phyloP scores from a whole-genome alignment of 306 rosid species.

The Corylus heterophylla region DNA sequence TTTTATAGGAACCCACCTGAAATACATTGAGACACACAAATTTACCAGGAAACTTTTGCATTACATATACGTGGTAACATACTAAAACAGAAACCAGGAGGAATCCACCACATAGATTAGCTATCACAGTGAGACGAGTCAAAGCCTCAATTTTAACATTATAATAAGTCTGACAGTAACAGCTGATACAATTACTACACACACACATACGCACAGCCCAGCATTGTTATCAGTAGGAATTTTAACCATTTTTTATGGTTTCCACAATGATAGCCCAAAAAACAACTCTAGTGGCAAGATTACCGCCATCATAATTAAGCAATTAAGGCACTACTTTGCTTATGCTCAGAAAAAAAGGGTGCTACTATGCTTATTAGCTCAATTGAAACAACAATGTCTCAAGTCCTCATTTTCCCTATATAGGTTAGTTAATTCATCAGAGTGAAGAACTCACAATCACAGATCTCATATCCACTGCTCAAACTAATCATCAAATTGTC shows the following conservation, averaged over 20 bases:
- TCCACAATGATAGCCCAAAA: conserved; percentile 14
- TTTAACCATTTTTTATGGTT: background rate
- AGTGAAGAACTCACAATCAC: background rate
- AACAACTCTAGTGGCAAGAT: conserved; percentile 5
- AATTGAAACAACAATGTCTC: background rate
- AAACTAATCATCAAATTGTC: background rate
- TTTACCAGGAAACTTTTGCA: conserved; percentile 25
- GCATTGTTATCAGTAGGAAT: background rate
- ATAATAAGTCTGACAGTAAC: background rate
- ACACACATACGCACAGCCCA: background rate
- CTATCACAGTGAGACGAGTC: background rate
- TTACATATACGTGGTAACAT: background rate
- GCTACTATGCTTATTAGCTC: background rate
- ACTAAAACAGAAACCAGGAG: background rate
- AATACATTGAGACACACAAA: conserved; percentile 41
- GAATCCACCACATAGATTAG: background rate
- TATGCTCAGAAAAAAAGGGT: background rate
- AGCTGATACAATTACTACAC: background rate
- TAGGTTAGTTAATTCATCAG: background rate
- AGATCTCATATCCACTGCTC: background rate
- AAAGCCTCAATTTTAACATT: background rate
- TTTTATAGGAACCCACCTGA: conserved; percentile 95
- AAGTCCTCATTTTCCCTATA: background rate
- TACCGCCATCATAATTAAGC: conserved; percentile 4
- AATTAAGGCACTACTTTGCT: background rate